Conservation (phyloP, 2,329 filamentous ascomycete genomes). For the Rhinocladiella mackenziei region DNA sequence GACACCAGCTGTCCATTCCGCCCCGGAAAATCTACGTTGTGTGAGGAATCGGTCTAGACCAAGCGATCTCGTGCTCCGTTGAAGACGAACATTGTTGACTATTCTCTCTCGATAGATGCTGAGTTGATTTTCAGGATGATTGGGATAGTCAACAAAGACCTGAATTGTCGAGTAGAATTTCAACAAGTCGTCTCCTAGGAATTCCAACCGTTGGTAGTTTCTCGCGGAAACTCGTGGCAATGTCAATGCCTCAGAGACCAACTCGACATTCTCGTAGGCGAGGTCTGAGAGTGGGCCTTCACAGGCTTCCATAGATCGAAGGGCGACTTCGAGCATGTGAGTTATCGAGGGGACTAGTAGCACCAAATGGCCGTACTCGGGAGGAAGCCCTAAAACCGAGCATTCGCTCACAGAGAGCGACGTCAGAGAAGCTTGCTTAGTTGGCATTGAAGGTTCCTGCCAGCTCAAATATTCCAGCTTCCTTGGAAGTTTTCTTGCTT, state of each 20-base stretch:
- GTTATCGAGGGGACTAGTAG: conserved; percentile 27
- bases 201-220: conserved; percentile 82
- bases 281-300: conserved; percentile 15
- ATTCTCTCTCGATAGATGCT: conserved; percentile 63
- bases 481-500: conserved; percentile 33
- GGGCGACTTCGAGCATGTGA: conserved; percentile 20
- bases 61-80: conserved; percentile 56
- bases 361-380: conserved; percentile 19
- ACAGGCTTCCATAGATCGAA: conserved; percentile 19
- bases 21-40: conserved; percentile 60
- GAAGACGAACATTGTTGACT: conserved; percentile 72
- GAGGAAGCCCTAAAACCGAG: conserved; percentile 21
- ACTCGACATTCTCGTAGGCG: conserved; percentile 7
- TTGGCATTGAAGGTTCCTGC: conserved; percentile 5
- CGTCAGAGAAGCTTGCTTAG: background rate
- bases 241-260: conserved; percentile 21
- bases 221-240: conserved; percentile 3
- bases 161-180: conserved; percentile 70
- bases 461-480: conserved; percentile 35
- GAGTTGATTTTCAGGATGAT: conserved; percentile 74
- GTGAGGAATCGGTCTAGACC: conserved; percentile 72
- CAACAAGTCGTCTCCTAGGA: conserved; percentile 77
- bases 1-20: conserved; percentile 64
- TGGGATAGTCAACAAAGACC: conserved; percentile 55
- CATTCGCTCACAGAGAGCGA: conserved; percentile 15